A percentile compares a stretch with the other conserved stretches of the same genome.
Conservation (phyloP, 495 filamentous ascomycete species). For the Aspergillus saccharolyticus region DNA sequence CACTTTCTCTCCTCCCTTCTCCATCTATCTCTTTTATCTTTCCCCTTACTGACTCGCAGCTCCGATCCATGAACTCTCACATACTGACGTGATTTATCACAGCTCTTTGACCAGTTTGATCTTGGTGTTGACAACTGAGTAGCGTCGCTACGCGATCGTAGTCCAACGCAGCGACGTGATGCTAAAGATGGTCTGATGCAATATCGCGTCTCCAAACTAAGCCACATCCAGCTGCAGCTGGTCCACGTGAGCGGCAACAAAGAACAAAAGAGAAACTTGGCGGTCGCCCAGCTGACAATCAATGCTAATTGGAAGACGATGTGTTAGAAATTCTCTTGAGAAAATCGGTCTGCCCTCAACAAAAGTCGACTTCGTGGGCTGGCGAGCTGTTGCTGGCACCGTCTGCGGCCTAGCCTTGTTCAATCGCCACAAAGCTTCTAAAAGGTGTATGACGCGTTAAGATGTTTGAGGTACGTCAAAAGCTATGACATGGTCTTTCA, state of each 20-base stretch:
- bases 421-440: background rate
- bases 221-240: background rate
- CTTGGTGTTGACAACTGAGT: background rate
- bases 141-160: background rate
- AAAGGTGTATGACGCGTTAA: slow-evolving; percentile 1
- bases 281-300: background rate
- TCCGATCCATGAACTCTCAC: background rate
- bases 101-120: too few relatives aligned
- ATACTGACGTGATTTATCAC: too few relatives aligned
- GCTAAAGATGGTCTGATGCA: background rate
- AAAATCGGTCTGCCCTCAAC: background rate
- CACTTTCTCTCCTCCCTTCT: too few relatives aligned
- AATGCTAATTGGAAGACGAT: background rate
- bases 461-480: slow-evolving; percentile 35
- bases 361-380: background rate
- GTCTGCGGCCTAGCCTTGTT: background rate
- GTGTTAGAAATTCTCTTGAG: background rate
- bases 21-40: too few relatives aligned
- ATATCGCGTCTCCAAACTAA: background rate
- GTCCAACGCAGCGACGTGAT: background rate
- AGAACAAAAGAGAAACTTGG: background rate
- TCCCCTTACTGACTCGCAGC: background rate
- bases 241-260: slow-evolving; percentile 22
- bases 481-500: background rate
- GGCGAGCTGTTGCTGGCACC: background rate